Conservation (phyloP, 1,139 yeast species). For the Meyerozyma guilliermondii region DNA sequence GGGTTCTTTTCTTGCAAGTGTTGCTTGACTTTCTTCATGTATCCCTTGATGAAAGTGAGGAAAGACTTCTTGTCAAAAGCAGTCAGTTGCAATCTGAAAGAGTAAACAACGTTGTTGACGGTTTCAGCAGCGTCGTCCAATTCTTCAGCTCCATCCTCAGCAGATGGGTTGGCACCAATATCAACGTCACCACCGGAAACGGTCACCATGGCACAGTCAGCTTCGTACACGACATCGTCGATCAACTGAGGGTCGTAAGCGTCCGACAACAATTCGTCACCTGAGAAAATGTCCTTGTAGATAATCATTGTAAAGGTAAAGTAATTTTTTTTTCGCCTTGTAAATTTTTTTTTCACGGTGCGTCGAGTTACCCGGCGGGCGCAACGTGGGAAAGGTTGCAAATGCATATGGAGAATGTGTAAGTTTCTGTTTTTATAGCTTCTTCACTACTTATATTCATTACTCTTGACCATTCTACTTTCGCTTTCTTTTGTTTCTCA, state of each 20-base stretch:
- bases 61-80: constrained; percentile 96
- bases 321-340: neutral
- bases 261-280: constrained; percentile 96
- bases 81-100: constrained; percentile 96
- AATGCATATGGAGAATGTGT: no score
- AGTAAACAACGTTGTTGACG: constrained; percentile 97
- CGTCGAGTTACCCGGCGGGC: constrained; percentile 1
- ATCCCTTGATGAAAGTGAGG: constrained; percentile 93
- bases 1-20: constrained; percentile 85
- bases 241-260: constrained; percentile 88
- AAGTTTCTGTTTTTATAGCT: no score
- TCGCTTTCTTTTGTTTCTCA: neutral
- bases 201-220: constrained; percentile 88
- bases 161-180: constrained; percentile 99
- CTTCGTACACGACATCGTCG: constrained; percentile 91
- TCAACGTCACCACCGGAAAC: constrained; percentile 84
- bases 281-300: constrained; percentile 73
- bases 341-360: neutral
- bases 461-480: no score
- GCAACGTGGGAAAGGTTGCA: neutral
- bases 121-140: constrained; percentile 80
- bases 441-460: no score
- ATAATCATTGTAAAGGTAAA: constrained; percentile 32
- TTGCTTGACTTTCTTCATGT: constrained; percentile 95
- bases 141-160: constrained; percentile 82